Conservation (phyloP, 2,329 filamentous ascomycete genomes). For the Xylaria multiplex region DNA sequence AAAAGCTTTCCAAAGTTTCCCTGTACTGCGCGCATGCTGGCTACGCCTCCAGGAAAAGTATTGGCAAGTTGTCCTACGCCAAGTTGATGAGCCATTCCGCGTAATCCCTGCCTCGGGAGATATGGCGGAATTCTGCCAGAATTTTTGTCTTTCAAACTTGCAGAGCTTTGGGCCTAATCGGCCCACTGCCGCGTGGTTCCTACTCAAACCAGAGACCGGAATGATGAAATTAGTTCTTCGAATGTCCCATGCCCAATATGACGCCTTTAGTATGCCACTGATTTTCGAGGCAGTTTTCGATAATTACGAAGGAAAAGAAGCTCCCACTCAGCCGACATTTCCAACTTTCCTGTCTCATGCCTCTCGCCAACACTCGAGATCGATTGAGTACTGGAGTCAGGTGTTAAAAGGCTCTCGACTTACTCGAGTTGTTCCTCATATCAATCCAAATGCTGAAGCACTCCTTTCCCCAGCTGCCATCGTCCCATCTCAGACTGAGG, state of each 20-base stretch:
- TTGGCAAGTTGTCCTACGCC: conserved; percentile 16
- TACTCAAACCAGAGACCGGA: conserved; percentile 10
- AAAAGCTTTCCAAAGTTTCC: conserved; percentile 7
- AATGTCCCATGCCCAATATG: conserved; percentile 22
- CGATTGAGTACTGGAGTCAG: conserved; percentile 14
- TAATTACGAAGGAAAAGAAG: conserved; percentile 9
- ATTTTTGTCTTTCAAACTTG: conserved; percentile 12
- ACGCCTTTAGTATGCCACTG: conserved; percentile 22
- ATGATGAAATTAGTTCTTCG: conserved; percentile 14
- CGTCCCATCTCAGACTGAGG: conserved; percentile 5
- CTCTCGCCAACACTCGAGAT: conserved; percentile 10
- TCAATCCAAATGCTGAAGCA: not conserved
- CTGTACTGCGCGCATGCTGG: conserved; percentile 21
- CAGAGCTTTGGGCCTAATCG: not conserved
- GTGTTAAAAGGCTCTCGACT: conserved; percentile 15
- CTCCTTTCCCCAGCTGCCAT: not conserved
- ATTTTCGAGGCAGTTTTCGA: conserved; percentile 21
- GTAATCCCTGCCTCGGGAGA: not conserved
- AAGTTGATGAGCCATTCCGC: conserved; percentile 6
- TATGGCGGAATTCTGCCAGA: conserved; percentile 3
- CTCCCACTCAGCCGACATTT: conserved; percentile 10
- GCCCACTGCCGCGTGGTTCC: conserved; percentile 19
- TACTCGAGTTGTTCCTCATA: conserved; percentile 12
- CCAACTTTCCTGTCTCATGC: conserved; percentile 12
- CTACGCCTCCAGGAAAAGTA: conserved; percentile 4